Evolutionary conservation across 495 filamentous ascomycete species (phyloP), one percentile per base, ranked within the genome.

Genomic region (Hypoxylon crocopeplum): DNA sequence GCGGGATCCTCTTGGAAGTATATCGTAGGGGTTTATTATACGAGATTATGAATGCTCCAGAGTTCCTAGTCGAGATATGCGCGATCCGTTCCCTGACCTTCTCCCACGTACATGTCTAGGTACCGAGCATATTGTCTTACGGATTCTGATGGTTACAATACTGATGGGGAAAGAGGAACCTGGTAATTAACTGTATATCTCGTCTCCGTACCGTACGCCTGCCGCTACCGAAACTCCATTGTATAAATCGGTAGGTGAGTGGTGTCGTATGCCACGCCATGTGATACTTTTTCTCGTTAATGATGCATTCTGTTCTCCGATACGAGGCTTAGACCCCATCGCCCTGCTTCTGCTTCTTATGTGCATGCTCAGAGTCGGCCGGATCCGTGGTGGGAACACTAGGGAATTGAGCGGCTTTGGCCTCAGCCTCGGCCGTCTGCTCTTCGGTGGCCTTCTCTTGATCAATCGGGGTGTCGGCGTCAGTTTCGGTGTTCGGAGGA

Each of bases 301-400:
- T 46, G 13, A 46, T 37, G 8, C 20, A 36, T 46, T 7, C 6
- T 19, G 13, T 15, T 21, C 4, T 8, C 11, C 20, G 2, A 15
- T n/a, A 11, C 11, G 4, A 13, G 10, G 17, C 5, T 46, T 13
- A 64, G 11, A 66, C 38, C 19, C 46, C 45, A 5, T 37, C 40
- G 38, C 46, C 50, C 27, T 65, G 54, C 44, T 68, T 75, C 56
- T 69, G 66, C 44, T 71, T 79, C 64, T 75, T 75, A 7, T 56
- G 50, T 3, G 59, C 59, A 30, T 73, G 69, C 2, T 65, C 69
- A 0, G 62, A n/a, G 16, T 69, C 69, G 7, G 54, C 54, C 4
- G 73, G 72, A 13, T 79, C 72, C 2, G 49, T 53, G 6, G 59
- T 64, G 29, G 77, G 75, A 3, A 72, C 66, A 46, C 61, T 66